Evolutionary conservation across 176 grass and related monocot genomes (phyloP).

Genomic region (Poa annua): DNA sequence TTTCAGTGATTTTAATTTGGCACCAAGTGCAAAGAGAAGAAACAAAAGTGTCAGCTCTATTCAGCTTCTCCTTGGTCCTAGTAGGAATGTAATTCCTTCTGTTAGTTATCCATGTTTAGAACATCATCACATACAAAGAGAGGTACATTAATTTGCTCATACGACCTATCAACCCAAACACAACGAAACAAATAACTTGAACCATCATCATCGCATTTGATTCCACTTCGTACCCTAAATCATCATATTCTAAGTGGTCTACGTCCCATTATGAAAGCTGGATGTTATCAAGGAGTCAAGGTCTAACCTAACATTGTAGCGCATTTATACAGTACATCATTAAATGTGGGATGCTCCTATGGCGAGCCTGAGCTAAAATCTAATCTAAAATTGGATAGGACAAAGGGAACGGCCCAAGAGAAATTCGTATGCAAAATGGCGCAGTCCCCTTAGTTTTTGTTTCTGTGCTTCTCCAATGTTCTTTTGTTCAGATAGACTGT

Average conservation of each 20-base stretch:
- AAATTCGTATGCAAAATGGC: background rate
- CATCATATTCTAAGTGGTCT: background rate
- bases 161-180: background rate
- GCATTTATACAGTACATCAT: background rate
- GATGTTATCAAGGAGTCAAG: background rate
- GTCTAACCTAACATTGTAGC: background rate
- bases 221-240: background rate
- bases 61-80: background rate
- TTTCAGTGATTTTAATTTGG: background rate
- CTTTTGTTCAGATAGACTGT: slow-evolving; percentile 1
- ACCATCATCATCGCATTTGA: background rate
- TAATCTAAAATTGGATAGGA: background rate
- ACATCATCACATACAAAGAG: slow-evolving; percentile 1
- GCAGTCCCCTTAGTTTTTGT: background rate
- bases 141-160: background rate
- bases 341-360: background rate
- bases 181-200: background rate
- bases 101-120: slow-evolving; percentile 10
- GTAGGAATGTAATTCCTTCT: background rate
- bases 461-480: background rate
- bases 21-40: background rate
- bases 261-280: background rate
- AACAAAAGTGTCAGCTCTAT: background rate
- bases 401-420: background rate
- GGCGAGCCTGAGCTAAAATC: background rate